Evolutionary conservation across 805 yeast species (phyloP).

Genomic region (Zygoascus biomembranicola): DNA sequence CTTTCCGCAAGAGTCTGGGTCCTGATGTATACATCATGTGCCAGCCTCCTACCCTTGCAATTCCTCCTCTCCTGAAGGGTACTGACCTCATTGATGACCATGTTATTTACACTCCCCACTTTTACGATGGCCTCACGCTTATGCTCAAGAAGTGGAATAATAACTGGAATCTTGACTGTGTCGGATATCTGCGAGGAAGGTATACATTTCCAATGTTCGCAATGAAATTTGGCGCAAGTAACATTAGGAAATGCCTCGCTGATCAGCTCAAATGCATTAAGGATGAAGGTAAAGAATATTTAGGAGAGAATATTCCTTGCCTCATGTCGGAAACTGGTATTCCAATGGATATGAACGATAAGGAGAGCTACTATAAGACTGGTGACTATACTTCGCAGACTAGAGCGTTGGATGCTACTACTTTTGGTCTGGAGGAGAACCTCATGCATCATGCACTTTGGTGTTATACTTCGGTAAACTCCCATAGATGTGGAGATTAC

Average conservation of each 20-base stretch:
- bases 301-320: slow-evolving; percentile 63
- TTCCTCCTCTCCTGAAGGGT: slow-evolving; percentile 60
- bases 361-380: slow-evolving; percentile 56
- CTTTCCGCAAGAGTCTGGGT: slow-evolving; percentile 33
- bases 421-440: slow-evolving; percentile 68
- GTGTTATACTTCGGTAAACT: slow-evolving; percentile 70
- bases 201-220: slow-evolving; percentile 75
- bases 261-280: slow-evolving; percentile 62
- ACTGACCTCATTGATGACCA: slow-evolving; percentile 42
- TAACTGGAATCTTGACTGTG: slow-evolving; percentile 74
- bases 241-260: slow-evolving; percentile 60
- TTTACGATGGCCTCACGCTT: slow-evolving; percentile 88
- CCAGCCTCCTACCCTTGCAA: slow-evolving; percentile 74
- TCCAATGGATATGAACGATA: slow-evolving; percentile 92
- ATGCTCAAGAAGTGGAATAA: slow-evolving; percentile 90
- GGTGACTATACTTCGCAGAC: slow-evolving; percentile 71
- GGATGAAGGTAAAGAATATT: slow-evolving; percentile 48
- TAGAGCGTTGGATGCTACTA: slow-evolving; percentile 74
- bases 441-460: slow-evolving; percentile 71
- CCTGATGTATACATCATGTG: slow-evolving; percentile 48
- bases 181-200: slow-evolving; percentile 75
- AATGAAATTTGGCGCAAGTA: slow-evolving; percentile 58
- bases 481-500: slow-evolving; percentile 79
- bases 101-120: slow-evolving; percentile 79
- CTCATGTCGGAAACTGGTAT: slow-evolving; percentile 93